Evolutionary conservation across 345 rosid species (phyloP).

Genomic region (Trapa incisa): DNA sequence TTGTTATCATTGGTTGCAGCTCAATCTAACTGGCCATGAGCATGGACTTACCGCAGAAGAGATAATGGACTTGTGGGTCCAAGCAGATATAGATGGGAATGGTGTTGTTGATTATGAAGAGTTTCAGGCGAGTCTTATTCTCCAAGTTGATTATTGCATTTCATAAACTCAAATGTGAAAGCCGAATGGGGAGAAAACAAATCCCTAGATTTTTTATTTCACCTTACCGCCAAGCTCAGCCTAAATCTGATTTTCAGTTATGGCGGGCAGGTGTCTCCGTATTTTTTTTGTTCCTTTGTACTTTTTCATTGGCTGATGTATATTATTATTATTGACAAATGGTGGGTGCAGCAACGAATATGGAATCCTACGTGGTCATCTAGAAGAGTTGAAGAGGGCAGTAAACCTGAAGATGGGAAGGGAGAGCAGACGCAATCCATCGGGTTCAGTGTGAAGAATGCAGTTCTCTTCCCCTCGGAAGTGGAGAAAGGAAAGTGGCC

Average conservation of each 20-base stretch:
- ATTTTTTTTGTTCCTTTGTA: not conserved
- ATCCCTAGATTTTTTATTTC: not conserved
- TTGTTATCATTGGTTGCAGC: conserved; percentile 23
- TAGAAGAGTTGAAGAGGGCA: conserved; percentile 24
- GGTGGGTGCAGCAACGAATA: conserved; percentile 51
- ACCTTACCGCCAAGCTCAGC: not conserved
- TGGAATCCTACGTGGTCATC: conserved; percentile 57
- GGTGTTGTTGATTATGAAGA: conserved; percentile 61
- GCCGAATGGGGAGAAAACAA: not conserved
- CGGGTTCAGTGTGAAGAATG: conserved; percentile 66
- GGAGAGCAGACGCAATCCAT: conserved; percentile 43
- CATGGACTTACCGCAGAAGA: conserved; percentile 69
- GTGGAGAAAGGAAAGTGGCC: conserved; percentile 93
- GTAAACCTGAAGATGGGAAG: conserved; percentile 13
- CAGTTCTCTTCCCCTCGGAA: conserved; percentile 71
- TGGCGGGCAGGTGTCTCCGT: not conserved
- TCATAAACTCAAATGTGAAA: no score
- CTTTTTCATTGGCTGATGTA: no score
- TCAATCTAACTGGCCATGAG: conserved; percentile 55
- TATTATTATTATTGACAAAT: not conserved
- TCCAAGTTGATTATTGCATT: not conserved
- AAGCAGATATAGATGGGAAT: conserved; percentile 72
- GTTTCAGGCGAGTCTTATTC: conserved; percentile 53
- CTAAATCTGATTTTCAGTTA: not conserved
- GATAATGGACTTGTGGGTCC: conserved; percentile 65